Percentiles rank a stretch among this genome's conserved stretches.
Evolutionary conservation across 1,284 basidiomycete species (phyloP).

Genomic region (Trichosporon faecale): DNA sequence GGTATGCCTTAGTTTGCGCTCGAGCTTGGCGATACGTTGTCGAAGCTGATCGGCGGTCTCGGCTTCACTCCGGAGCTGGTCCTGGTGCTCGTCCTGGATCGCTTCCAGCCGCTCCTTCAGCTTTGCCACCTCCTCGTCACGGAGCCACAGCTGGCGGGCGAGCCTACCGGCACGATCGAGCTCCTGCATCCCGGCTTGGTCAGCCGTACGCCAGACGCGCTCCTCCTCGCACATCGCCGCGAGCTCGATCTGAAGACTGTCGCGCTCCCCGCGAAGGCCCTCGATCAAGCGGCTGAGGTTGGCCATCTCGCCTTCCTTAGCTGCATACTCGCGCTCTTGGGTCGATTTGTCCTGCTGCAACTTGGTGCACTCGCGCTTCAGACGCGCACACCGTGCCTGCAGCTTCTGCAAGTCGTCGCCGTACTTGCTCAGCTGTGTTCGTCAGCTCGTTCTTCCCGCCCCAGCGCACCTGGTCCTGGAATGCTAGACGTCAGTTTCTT

Average conservation of each 20-base stretch:
- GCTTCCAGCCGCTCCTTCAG: conserved; percentile 19
- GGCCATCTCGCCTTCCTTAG: conserved; percentile 14
- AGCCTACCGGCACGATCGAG: conserved; percentile 30
- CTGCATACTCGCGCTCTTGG: not conserved
- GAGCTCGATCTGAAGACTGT: conserved; percentile 25
- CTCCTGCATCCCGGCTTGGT: conserved; percentile 9
- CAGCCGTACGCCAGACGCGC: conserved; percentile 16
- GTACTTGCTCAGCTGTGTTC: conserved; percentile 24
- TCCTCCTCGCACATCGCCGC: conserved; percentile 18
- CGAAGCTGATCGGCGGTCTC: conserved; percentile 28
- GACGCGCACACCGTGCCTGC: conserved; percentile 19
- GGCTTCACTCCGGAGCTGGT: conserved; percentile 26
- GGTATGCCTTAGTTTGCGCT: conserved; percentile 12
- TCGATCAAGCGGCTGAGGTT: conserved; percentile 16
- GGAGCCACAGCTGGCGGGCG: conserved; percentile 30
- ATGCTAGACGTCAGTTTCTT: conserved; percentile 11
- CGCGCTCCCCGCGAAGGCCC: conserved; percentile 19
- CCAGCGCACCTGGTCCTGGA: conserved; percentile 16
- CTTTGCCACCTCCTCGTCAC: conserved; percentile 22
- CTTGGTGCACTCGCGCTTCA: conserved; percentile 19
- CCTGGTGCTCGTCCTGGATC: conserved; percentile 15
- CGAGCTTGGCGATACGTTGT: conserved; percentile 25
- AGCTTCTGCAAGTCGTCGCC: conserved; percentile 17
- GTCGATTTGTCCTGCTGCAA: conserved; percentile 18
- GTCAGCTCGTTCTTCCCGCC: not conserved